A percentile compares a stretch with the other conserved stretches of the same genome.
Evolutionary conservation across 495 filamentous ascomycete genomes (phyloP).

Genomic region (Penicillium lividum): DNA sequence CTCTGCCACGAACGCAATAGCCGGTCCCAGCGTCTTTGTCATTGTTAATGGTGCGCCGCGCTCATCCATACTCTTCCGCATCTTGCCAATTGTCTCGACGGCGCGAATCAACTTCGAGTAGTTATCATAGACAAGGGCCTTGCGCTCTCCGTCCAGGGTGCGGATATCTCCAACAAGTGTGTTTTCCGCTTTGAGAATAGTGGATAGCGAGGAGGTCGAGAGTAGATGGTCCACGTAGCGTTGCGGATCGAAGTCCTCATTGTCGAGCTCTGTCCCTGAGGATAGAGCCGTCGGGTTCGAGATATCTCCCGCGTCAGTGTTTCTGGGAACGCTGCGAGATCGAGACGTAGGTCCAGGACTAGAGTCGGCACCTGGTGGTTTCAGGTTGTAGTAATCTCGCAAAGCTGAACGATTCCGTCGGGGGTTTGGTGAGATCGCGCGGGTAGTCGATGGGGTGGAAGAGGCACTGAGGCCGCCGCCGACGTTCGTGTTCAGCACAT

Average conservation of each 20-base stretch:
- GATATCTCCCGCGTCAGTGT: conserved; percentile 40
- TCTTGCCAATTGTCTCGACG: conserved; percentile 88
- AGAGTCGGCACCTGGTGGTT: conserved; percentile 47
- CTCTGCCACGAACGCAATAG: conserved; percentile 79
- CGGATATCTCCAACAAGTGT: conserved; percentile 69
- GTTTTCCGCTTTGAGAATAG: conserved; percentile 62
- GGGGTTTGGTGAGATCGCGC: conserved; percentile 50
- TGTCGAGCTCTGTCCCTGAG: conserved; percentile 49
- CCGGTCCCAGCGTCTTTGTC: conserved; percentile 67
- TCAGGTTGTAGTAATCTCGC: conserved; percentile 91
- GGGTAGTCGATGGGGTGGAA: conserved; percentile 46
- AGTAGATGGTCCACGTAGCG: conserved; percentile 48
- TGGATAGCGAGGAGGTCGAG: conserved; percentile 58
- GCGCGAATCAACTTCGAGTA: conserved; percentile 94
- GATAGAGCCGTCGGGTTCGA: conserved; percentile 33
- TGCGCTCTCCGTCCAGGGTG: conserved; percentile 89
- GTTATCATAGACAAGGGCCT: conserved; percentile 97
- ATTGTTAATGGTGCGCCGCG: conserved; percentile 48
- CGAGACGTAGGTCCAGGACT: conserved; percentile 17
- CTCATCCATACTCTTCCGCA: conserved; percentile 53
- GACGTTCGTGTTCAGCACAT: conserved; percentile 52
- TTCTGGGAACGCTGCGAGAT: conserved; percentile 42
- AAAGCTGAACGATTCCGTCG: conserved; percentile 79
- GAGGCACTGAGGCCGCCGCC: conserved; percentile 52
- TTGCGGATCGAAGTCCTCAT: conserved; percentile 47